Conservation (phyloP, 495 filamentous ascomycete species). For the Lasiosphaeriaceae sp. region DNA sequence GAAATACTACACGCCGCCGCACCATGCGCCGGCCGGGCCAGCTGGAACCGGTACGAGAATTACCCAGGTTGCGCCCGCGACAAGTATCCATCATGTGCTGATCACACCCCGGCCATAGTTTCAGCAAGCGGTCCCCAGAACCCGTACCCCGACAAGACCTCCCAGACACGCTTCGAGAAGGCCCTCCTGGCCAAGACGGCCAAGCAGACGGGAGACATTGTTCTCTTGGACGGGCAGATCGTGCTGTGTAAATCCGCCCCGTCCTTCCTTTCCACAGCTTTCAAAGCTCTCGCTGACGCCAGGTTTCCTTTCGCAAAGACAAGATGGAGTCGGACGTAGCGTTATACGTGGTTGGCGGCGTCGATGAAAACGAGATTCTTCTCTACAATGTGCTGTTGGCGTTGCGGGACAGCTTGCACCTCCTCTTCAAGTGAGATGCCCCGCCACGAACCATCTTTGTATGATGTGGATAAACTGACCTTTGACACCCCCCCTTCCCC, state of each 20-base stretch:
- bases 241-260: too few relatives aligned
- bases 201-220: conserved; percentile 91
- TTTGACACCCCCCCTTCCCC: too few relatives aligned
- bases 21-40: conserved; percentile 56
- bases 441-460: neutral
- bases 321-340: conserved; percentile 97
- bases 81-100: neutral
- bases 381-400: conserved; percentile 90
- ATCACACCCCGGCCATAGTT: conserved; percentile 4
- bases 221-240: conserved; percentile 90
- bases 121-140: conserved; percentile 39
- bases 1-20: conserved; percentile 92
- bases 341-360: conserved; percentile 81
- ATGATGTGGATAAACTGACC: neutral
- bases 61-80: neutral
- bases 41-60: conserved; percentile 11
- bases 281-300: too few relatives aligned
- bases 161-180: conserved; percentile 95
- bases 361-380: conserved; percentile 95
- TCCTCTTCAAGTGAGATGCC: conserved; percentile 66
- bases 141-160: conserved; percentile 85
- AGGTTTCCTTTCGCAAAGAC: too few relatives aligned
- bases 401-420: conserved; percentile 80
- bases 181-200: conserved; percentile 93
- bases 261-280: too few relatives aligned